Percentiles rank a stretch among this genome's conserved stretches.
Evolutionary conservation across 2,329 filamentous ascomycete species (phyloP).

Genomic region (Cytospora piceicola): DNA sequence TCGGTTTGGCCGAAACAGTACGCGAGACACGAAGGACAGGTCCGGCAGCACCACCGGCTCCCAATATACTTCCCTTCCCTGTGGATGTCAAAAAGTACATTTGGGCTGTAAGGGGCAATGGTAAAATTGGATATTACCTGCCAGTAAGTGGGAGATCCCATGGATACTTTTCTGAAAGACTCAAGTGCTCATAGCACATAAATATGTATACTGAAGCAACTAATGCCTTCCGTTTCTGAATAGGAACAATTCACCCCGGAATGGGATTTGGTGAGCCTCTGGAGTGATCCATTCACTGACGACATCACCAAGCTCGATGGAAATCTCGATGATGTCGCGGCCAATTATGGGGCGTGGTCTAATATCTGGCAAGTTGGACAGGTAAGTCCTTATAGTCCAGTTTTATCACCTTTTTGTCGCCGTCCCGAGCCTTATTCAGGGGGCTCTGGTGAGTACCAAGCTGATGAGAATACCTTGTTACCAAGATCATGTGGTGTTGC

Average conservation of each 20-base stretch:
- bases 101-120: background rate
- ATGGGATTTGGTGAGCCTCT: background rate
- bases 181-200: rapidly evolving
- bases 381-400: background rate
- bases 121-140: background rate
- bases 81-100: background rate
- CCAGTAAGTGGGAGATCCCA: background rate
- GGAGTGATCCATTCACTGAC: background rate
- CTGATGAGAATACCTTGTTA: background rate
- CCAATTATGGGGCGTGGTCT: slow-evolving; percentile 7
- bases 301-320: background rate
- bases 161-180: background rate
- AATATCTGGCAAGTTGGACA: slow-evolving; percentile 11
- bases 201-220: background rate
- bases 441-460: background rate
- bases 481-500: slow-evolving; percentile 9
- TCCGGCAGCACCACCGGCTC: too few species aligned
- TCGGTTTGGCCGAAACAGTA: background rate
- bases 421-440: background rate
- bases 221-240: background rate
- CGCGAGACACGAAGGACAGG: background rate
- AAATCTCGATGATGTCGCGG: slow-evolving; percentile 1
- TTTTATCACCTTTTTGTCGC: background rate
- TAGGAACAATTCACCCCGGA: slow-evolving; percentile 18
- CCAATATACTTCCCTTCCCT: background rate